Evolutionary conservation across 768 basidiomycete species (phyloP).

Genomic region (Hirschioporus abietinus): DNA sequence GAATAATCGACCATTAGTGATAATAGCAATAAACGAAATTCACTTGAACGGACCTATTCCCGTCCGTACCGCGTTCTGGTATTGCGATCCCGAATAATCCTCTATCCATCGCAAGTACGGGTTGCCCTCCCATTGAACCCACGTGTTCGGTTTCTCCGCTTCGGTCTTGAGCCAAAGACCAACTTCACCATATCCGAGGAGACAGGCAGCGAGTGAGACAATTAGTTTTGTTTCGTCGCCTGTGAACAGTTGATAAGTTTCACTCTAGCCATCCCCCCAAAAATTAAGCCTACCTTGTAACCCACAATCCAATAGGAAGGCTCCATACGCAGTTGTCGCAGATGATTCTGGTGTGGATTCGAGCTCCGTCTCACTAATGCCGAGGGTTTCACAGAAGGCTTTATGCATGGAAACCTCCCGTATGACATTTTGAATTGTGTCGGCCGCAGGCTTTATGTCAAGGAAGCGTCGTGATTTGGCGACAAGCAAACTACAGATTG

Average conservation of each 20-base stretch:
- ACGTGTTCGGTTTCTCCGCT: conserved; percentile 38
- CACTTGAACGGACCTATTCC: conserved; percentile 60
- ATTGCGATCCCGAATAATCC: conserved; percentile 69
- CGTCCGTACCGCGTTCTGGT: conserved; percentile 63
- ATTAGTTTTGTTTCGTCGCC: conserved; percentile 68
- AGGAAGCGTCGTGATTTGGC: conserved; percentile 68
- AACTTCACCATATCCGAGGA: conserved; percentile 90
- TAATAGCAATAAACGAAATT: neutral
- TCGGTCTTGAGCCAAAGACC: conserved; percentile 76
- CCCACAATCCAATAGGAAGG: conserved; percentile 78
- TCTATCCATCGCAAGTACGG: conserved; percentile 74
- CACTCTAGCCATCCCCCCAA: neutral
- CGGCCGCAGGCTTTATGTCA: conserved; percentile 56
- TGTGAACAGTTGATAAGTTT: conserved; percentile 15
- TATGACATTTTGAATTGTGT: conserved; percentile 58
- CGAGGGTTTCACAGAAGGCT: conserved; percentile 65
- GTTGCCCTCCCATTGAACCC: conserved; percentile 61
- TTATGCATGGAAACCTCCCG: conserved; percentile 71
- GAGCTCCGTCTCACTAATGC: conserved; percentile 56
- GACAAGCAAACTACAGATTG: conserved; percentile 54
- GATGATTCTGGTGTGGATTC: conserved; percentile 58
- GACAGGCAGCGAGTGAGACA: conserved; percentile 81
- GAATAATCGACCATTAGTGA: conserved; percentile 10
- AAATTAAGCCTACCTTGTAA: conserved; percentile 44
- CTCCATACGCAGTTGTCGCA: conserved; percentile 80